These are phyloP conservation scores for Lathyrus tuberosus DNA, from an alignment of 306 rosid species.

Conservation along the genomic window DNA sequence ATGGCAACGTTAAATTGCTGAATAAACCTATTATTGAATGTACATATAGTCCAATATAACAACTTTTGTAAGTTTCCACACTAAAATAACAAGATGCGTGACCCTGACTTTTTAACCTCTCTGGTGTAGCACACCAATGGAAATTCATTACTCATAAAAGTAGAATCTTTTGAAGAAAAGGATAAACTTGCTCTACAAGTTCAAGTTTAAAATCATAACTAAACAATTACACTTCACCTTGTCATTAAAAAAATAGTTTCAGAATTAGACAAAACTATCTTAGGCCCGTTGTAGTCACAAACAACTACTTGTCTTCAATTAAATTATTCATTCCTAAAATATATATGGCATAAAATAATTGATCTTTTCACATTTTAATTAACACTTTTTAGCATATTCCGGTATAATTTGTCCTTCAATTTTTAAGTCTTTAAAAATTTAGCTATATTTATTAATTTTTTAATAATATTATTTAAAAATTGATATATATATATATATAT, in stretches of 20 bases:
- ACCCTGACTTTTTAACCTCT: constrained; percentile 27
- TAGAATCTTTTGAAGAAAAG: not conserved
- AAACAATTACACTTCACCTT: not conserved
- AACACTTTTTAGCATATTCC: no score
- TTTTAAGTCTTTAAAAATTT: no score
- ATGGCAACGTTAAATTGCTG: not conserved
- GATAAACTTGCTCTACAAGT: not conserved
- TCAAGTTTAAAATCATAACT: constrained; percentile 3
- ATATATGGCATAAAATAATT: no score
- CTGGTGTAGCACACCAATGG: not conserved
- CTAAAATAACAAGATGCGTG: constrained; percentile 19
- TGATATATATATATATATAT: no score
- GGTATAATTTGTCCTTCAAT: no score
- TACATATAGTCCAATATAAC: not conserved
- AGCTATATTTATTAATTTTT: no score
- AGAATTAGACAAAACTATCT: not conserved
- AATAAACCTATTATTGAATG: not conserved
- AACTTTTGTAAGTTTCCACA: not conserved
- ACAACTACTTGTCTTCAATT: no score
- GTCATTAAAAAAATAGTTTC: not conserved
- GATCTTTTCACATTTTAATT: no score
- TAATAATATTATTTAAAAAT: no score
- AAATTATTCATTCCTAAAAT: no score
- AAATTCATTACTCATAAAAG: not conserved
- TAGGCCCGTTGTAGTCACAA: not conserved